Evolutionary conservation across 2,329 filamentous ascomycete species (phyloP).

Genomic region (Pseudogymnoascus sp.): DNA sequence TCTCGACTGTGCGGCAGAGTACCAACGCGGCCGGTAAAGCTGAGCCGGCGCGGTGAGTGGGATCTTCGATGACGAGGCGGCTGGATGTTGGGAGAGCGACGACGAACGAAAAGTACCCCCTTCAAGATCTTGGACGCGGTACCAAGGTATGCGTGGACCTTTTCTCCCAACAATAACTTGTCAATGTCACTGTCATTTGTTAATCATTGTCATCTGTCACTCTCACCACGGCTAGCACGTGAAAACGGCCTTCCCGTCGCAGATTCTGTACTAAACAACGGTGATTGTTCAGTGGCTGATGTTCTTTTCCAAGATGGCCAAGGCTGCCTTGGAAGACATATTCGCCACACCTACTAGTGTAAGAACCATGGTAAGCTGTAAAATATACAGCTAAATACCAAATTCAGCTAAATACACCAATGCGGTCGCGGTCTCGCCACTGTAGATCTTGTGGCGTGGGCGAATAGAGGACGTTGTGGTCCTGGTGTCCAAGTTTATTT

Average conservation of each 20-base stretch:
- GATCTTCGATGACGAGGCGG: background rate
- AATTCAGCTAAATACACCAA: background rate
- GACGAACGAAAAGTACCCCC: background rate
- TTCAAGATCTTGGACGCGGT: background rate
- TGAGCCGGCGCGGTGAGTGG: slow-evolving; percentile 1
- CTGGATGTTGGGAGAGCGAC: background rate
- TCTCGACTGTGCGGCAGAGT: background rate
- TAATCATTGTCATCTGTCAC: background rate
- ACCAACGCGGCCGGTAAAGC: background rate
- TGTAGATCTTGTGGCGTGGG: background rate
- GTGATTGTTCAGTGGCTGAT: background rate
- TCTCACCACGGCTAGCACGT: background rate
- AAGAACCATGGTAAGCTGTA: slow-evolving; percentile 9
- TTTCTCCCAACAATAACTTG: background rate
- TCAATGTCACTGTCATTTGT: background rate
- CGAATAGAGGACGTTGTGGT: background rate
- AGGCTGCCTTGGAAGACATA: background rate
- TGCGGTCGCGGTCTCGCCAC: background rate
- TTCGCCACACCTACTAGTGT: background rate
- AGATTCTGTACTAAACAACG: background rate
- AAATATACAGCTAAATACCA: background rate
- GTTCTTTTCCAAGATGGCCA: background rate
- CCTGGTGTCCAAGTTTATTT: background rate
- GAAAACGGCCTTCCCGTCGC: background rate
- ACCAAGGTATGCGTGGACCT: background rate